Evolutionary conservation across 495 filamentous ascomycete genomes (phyloP), one percentile per base, ranked within the genome.

Genomic region (Podospora pseudoanserina): DNA sequence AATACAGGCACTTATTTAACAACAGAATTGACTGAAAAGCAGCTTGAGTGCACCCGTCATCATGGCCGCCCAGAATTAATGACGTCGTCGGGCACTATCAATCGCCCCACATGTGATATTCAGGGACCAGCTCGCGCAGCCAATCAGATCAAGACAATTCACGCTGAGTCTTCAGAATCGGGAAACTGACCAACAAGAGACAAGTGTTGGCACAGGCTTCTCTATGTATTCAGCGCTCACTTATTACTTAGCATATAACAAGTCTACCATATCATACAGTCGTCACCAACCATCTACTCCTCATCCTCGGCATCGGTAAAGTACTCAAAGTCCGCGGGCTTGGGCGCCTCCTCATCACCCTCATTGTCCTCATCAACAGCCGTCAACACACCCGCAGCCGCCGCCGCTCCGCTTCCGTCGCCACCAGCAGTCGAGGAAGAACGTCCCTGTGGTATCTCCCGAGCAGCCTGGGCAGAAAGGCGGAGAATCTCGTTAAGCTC

Each of bases 281-380:
- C 39, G 13, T 62, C 69, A 44, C 59, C 39, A 5, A 34, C 30
- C 26, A 32, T 61, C 64, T 76, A 68, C 61, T 84, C 77, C 5
- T 86, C 84, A 57, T 89, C 86, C 67, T 90, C 90, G 4, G 85
- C 85, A 60, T 96, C 93, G 15, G 89, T 89, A 70, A 90, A 87
- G 75, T 97, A 97, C 19, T 93, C 89, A 77, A 98, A 98, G 34
- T 93, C 91, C 19, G 85, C 81, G 16, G 94, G 94, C 27, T 89
- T 76, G 18, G 88, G 83, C 2, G 94, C 94, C 72, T 97, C 94
- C 73, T 93, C 90, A 15, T 85, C 91, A 15, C 89, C 92, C 68
- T 92, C 92, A 20, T 87, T 89, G 74, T 97, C 94, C 78, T 97
- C 93, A 71, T 96, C 91, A 15, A 94, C 87, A 0, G 92, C 90